Base-by-base conservation (phyloP, 176 grass and related monocot genomes). In the Bolboschoenus planiculmis region DNA sequence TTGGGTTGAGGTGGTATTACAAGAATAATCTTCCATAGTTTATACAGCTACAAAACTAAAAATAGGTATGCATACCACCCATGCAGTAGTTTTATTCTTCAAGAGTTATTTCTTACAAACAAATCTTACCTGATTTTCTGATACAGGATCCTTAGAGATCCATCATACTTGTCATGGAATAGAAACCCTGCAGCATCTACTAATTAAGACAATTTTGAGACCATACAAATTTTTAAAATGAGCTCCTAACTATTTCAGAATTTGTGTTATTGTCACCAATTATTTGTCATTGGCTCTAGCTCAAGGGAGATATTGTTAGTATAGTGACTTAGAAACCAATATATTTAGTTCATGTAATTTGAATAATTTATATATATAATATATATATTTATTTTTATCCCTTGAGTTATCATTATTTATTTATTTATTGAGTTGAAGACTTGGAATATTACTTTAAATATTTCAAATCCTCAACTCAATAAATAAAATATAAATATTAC, bases 111-210 rank as follows among this genome's bases (percentile, higher is more conserved):
- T 35, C 62, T 37, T 36, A 24, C 55, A 57, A 57, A 57, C 23
- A 1, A 27, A 59, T 7, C 56, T 59, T 23, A 39, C 1, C 16
- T 53, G 21, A 27, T 16, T 84, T 89, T 68, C 21, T 76, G 87
- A 88, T 92, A 65, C 89, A 97, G 94, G 91, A 92, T 85, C n/a
- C 87, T 97, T 85, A 91, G 88, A 77, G 94, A 97, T 78, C 91
- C 94, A 51, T 87, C 87, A 40, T 90, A 85, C 64, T 78, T 97
- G 80, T 92, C 91, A 44, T 97, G 94, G 94, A 97, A 97, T 73
- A 92, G 63, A 78, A 67, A 80, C 66, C 68, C 68, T 55, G 5
- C 56, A 18, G 61, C 47, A 15, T 56, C 16, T 79, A 48, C 76
- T 43, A 33, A 85, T 51, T 90, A 90, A 87, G 74, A n/a, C n/a